Evolutionary conservation across 805 yeast genomes (phyloP).

Genomic region (Sungouiella thailandica): DNA sequence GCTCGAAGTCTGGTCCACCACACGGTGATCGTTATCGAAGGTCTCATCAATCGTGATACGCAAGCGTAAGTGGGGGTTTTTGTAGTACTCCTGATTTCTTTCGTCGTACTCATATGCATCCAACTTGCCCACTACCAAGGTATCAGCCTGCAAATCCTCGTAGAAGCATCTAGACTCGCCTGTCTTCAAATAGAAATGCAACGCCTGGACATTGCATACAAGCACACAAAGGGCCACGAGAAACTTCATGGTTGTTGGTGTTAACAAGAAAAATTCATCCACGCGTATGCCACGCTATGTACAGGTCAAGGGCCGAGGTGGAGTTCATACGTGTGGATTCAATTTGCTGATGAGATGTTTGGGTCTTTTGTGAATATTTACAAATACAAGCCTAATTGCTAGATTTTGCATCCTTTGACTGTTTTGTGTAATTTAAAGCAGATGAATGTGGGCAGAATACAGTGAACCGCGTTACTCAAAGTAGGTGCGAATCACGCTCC

Average conservation of each 20-base stretch:
- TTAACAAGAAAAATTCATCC: conserved; percentile 1
- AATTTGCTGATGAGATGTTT: no score
- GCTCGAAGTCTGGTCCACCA: conserved; percentile 59
- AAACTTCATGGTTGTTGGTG: conserved; percentile 5
- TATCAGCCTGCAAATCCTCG: conserved; percentile 71
- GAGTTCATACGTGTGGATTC: no score
- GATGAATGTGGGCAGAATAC: no score
- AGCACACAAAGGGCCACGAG: conserved; percentile 8
- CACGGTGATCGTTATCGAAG: conserved; percentile 79
- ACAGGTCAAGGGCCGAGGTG: neutral
- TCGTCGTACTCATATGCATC: conserved; percentile 61
- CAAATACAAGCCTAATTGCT: no score
- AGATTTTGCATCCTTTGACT: no score
- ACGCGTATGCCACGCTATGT: conserved; percentile 1
- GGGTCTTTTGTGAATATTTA: no score
- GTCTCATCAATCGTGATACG: conserved; percentile 47
- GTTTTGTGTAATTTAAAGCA: no score
- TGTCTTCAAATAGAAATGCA: conserved; percentile 77
- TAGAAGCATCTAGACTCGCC: conserved; percentile 78
- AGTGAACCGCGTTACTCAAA: no score
- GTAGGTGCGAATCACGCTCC: no score
- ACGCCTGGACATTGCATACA: conserved; percentile 28
- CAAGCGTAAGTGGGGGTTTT: conserved; percentile 53
- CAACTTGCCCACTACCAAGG: conserved; percentile 75
- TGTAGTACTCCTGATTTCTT: conserved; percentile 41